These are phyloP conservation scores for sunflower (Helianthus annuus) DNA, from an alignment of 129 eudicot genomes.

Conservation along the genomic window DNA sequence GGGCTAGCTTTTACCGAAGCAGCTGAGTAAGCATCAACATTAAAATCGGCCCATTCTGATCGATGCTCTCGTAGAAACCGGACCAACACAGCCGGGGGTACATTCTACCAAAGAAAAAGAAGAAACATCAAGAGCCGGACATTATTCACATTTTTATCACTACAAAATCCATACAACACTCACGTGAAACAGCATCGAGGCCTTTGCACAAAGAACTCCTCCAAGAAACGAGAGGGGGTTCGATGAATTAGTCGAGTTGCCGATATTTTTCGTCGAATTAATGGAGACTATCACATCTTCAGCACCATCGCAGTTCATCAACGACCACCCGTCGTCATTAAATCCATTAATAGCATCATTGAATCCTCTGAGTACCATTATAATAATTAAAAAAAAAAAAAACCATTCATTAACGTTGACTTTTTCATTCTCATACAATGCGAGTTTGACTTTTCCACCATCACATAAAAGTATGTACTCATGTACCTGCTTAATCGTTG, in stretches of 20 bases:
- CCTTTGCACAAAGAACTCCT: slow-evolving; percentile 96
- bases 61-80: slow-evolving; percentile 93
- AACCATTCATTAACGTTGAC: not conserved
- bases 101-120: slow-evolving; percentile 53
- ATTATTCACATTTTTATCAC: not conserved
- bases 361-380: slow-evolving; percentile 62
- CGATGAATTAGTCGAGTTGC: slow-evolving; percentile 36
- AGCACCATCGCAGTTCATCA: slow-evolving; percentile 79
- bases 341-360: slow-evolving; percentile 96
- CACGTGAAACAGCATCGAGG: slow-evolving; percentile 98
- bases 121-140: not conserved
- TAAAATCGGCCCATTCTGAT: slow-evolving; percentile 96
- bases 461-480: slow-evolving; percentile 31
- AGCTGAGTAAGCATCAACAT: slow-evolving; percentile 88
- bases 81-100: slow-evolving; percentile 87
- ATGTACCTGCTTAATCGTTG: slow-evolving; percentile 82
- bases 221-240: slow-evolving; percentile 53
- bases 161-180: slow-evolving; percentile 1
- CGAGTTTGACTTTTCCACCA: not conserved
- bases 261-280: slow-evolving; percentile 58
- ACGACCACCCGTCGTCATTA: slow-evolving; percentile 92
- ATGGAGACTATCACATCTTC: slow-evolving; percentile 81
- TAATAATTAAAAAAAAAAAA: too few species aligned
- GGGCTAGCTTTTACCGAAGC: slow-evolving; percentile 69
- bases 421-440: not conserved